phyloP scores from a whole-genome alignment of 2,329 filamentous ascomycete species.

The Paecilomyces sp. region DNA sequence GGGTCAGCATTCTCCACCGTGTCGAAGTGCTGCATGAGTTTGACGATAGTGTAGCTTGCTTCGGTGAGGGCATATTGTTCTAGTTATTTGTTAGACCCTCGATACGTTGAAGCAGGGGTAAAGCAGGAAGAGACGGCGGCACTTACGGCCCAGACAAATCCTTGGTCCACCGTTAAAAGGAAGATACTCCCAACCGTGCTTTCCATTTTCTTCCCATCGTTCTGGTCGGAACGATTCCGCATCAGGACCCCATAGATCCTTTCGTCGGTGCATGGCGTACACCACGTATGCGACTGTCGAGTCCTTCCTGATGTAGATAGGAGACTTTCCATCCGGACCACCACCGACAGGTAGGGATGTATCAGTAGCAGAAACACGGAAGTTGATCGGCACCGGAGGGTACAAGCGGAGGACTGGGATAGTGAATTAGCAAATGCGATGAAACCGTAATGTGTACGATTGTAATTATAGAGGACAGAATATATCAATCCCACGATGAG shows the following conservation, averaged over 20 bases:
- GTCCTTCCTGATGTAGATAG: slow-evolving; percentile 60
- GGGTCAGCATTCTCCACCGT: slow-evolving; percentile 20
- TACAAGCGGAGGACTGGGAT: slow-evolving; percentile 33
- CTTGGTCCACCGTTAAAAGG: slow-evolving; percentile 33
- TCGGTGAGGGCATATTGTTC: slow-evolving; percentile 38
- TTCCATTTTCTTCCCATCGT: slow-evolving; percentile 38
- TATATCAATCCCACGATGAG: not conserved
- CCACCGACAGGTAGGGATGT: slow-evolving; percentile 47
- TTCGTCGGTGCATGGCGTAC: slow-evolving; percentile 65
- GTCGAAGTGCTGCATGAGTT: slow-evolving; percentile 31
- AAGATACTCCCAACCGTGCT: slow-evolving; percentile 30
- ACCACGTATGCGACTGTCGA: slow-evolving; percentile 60
- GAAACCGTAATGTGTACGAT: no score
- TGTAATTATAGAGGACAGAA: not conserved
- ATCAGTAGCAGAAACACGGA: slow-evolving; percentile 32
- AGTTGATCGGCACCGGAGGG: slow-evolving; percentile 41
- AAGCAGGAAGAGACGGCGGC: not conserved
- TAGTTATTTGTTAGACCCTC: slow-evolving; percentile 4
- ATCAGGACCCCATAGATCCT: slow-evolving; percentile 39
- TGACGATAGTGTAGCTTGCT: slow-evolving; percentile 32
- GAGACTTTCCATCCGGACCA: slow-evolving; percentile 51
- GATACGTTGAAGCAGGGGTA: not conserved
- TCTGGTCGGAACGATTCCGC: slow-evolving; percentile 42
- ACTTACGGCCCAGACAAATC: slow-evolving; percentile 34
- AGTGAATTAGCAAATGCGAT: not conserved